A percentile compares a stretch with the other conserved stretches of the same genome.
Evolutionary conservation across 2,329 filamentous ascomycete genomes (phyloP).

Genomic region (Trichophaea hybrida): DNA sequence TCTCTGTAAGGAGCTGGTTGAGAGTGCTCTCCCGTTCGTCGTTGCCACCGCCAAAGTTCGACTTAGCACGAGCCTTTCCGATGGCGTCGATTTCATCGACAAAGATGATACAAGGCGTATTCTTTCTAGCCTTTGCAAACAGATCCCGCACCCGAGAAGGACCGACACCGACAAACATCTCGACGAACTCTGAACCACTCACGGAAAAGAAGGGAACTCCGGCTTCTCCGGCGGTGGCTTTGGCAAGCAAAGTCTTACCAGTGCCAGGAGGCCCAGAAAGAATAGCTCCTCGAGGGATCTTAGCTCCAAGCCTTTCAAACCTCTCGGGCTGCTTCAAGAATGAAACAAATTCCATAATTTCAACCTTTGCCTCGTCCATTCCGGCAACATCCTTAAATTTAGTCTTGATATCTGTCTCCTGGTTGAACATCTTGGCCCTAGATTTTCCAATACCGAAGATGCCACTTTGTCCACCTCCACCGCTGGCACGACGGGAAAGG

Average conservation of each 20-base stretch:
- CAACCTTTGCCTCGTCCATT: slow-evolving; percentile 93
- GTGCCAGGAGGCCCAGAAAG: slow-evolving; percentile 95
- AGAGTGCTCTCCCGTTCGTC: slow-evolving; percentile 94
- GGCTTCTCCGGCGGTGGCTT: slow-evolving; percentile 93
- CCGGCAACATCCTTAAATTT: slow-evolving; percentile 95
- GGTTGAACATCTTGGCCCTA: slow-evolving; percentile 92
- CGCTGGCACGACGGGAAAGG: slow-evolving; percentile 59
- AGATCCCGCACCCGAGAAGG: slow-evolving; percentile 88
- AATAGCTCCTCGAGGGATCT: slow-evolving; percentile 94
- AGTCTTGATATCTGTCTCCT: slow-evolving; percentile 89
- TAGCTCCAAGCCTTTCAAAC: slow-evolving; percentile 87
- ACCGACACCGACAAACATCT: slow-evolving; percentile 99
- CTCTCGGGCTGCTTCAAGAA: slow-evolving; percentile 88
- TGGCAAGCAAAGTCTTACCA: slow-evolving; percentile 92
- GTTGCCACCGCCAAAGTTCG: slow-evolving; percentile 75
- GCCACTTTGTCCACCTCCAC: slow-evolving; percentile 51
- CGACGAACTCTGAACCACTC: slow-evolving; percentile 95
- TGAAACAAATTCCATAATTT: slow-evolving; percentile 98
- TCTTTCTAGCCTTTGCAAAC: slow-evolving; percentile 88
- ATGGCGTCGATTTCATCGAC: slow-evolving; percentile 99
- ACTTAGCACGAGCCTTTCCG: slow-evolving; percentile 73
- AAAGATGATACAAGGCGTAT: slow-evolving; percentile 96
- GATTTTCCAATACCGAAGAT: slow-evolving; percentile 96
- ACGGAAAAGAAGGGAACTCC: slow-evolving; percentile 96
- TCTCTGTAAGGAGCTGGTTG: slow-evolving; percentile 96